phyloP scores from a whole-genome alignment of 208 protist genomes.

The Borovskyia barvae region DNA sequence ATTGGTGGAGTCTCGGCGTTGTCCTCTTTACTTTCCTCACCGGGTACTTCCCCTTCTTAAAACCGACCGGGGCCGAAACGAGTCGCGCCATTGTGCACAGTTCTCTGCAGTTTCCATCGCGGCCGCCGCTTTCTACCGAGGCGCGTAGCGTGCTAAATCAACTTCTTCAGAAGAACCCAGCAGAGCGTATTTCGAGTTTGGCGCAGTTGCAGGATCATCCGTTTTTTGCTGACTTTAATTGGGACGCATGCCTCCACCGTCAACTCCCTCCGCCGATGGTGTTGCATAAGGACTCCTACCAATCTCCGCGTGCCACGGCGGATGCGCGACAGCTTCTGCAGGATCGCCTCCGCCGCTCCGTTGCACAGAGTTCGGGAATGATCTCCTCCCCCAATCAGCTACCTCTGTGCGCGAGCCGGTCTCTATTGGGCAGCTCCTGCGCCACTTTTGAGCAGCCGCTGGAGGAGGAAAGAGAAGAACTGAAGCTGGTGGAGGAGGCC shows the following conservation, averaged over 20 bases:
- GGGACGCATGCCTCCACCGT: constrained; percentile 53
- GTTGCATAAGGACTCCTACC: constrained; percentile 59
- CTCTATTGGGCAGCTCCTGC: constrained; percentile 3
- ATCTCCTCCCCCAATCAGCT: background rate
- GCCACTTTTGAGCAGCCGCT: constrained; percentile 27
- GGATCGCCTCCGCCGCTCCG: constrained; percentile 22
- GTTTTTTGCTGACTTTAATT: constrained; percentile 79
- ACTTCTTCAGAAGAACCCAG: constrained; percentile 64
- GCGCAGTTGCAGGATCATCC: constrained; percentile 40
- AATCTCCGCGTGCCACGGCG: constrained; percentile 14
- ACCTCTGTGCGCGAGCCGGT: constrained; percentile 6
- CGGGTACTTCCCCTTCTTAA: constrained; percentile 76
- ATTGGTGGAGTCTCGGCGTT: constrained; percentile 85
- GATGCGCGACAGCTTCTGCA: constrained; percentile 26
- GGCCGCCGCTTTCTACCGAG: constrained; percentile 21
- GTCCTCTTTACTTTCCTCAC: constrained; percentile 76
- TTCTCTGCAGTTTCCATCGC: constrained; percentile 50
- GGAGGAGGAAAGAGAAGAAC: constrained; percentile 36
- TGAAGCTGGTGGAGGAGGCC: constrained; percentile 30
- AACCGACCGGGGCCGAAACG: constrained; percentile 47
- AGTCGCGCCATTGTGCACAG: constrained; percentile 45
- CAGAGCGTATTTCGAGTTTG: constrained; percentile 42
- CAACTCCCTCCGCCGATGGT: constrained; percentile 50
- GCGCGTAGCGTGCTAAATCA: constrained; percentile 38
- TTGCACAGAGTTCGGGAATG: constrained; percentile 10